Base-by-base conservation (phyloP, 345 rosid genomes). In the Pistacia atlantica region DNA sequence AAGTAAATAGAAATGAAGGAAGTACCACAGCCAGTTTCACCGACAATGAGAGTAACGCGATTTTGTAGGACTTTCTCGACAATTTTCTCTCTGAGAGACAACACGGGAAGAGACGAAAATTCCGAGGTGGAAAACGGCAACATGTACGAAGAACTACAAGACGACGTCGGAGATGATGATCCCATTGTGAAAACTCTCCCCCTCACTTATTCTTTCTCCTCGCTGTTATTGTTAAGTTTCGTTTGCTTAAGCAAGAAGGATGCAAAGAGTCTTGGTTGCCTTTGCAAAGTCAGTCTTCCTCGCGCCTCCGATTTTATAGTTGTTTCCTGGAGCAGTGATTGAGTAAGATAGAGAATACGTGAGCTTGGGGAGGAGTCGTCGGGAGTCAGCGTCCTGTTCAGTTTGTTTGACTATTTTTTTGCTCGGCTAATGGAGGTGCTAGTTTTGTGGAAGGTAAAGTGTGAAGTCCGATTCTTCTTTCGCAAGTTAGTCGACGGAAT, bases 31-130 rank as follows among this genome's bases (percentile, higher is more conserved):
- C 99, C 99, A 20, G 99, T 89, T 35, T 93, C 98, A 74, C 98
- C 99, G 77, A 95, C 88, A 69, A 93, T 91, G 75, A 95, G 94
- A 79, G 99, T 95, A 82, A 95, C 99, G 80, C 97, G 97, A 90
- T 93, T 95, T 78, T 89, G 90, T 75, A 79, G 71, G 75, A 93
- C 85, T 84, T 95, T 95, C 56, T 93, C 98, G 75, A 93, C 86
- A 79, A 95, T 93, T 75, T 79, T 93, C 80, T 73, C 80, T 72
- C 81, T 86, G 74, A 90, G 84, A 37, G 93, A 84, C 92, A 85
- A 77, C 54, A 93, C 82, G 0, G 98, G 98, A 35, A 95, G 97
- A 14, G 91, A 74, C 7, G 90, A 83, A 84, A 93, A 93, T 66
- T 80, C 77, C 5, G 90, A 76, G 0, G 84, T 69, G 5, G 89